Base-by-base conservation (phyloP, 2,329 filamentous ascomycete species). In the Epichloe glyceriae region DNA sequence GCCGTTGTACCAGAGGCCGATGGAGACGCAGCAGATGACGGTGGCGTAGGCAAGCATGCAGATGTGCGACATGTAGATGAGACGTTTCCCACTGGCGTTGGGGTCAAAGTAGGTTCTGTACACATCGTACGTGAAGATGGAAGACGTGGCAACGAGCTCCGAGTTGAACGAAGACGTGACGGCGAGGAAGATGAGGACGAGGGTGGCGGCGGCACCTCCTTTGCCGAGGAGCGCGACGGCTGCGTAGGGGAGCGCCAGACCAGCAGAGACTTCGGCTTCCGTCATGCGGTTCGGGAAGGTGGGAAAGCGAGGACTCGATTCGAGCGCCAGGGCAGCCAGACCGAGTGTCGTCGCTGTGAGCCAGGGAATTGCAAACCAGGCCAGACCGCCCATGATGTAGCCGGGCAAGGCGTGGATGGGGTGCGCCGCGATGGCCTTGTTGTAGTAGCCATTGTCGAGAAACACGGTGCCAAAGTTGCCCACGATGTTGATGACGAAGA, bases 291-390 rank as follows among this genome's bases (percentile, higher is more conserved):
- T 70, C 0, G 80, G 86, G 59, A 76, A 90, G 0, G 82, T 86
- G 0, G 86, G 86, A 67, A 88, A 89, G 3, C 71, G 72, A 1
- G 80, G 83, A 57, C 79, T 84, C 56, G 73, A 80, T 65, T 95
- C 88, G 1, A 95, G 75, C 0, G 88, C 86, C 7, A 95, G 73
- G 3, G 86, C 88, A 1, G 86, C 78, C 6, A 95, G 76, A 34
- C 89, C 89, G 81, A 95, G 86, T 1, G 89, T 95, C 0, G 87
- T 95, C 1, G 89, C 88, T 2, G 82, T 86, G 10, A 95, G 74
- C 86, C 87, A 95, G 0, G 90, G 90, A 49, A 96, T 94, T 1
- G 89, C 89, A 58, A 95, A 95, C 89, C 89, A 95, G 47, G 80
- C 83, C 1, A 95, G 75, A 20, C 90, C 89, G 5, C 89, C 89